Conservation (phyloP, 1,284 basidiomycete genomes). For the Ganoderma sp. region DNA sequence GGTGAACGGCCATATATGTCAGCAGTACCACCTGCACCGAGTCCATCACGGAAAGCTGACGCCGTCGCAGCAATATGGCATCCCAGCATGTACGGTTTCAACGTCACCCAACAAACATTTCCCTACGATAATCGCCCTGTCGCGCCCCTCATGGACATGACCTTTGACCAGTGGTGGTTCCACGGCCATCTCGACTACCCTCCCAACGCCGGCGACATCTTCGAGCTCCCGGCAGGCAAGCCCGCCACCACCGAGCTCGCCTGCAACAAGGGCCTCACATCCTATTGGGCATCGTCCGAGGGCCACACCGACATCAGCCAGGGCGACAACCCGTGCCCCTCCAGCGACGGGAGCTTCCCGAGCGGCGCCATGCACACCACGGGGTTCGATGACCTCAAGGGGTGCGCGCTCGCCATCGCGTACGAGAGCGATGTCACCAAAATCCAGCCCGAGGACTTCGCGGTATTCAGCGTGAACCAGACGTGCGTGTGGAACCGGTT, state of each 20-base stretch:
- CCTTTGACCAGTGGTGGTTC: conserved; percentile 74
- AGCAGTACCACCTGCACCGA: neutral
- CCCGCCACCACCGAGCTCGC: conserved; percentile 56
- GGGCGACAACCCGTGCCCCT: conserved; percentile 55
- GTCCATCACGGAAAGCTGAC: neutral
- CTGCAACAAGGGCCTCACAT: conserved; percentile 63
- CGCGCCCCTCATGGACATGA: conserved; percentile 54
- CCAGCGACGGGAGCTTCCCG: conserved; percentile 38
- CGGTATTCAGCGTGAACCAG: conserved; percentile 74
- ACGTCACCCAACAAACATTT: conserved; percentile 54
- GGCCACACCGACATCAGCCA: conserved; percentile 55
- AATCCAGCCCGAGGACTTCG: conserved; percentile 70
- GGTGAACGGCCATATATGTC: neutral
- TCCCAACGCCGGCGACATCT: conserved; percentile 58
- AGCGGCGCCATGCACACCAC: conserved; percentile 57
- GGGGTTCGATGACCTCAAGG: conserved; percentile 58
- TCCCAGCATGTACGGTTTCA: conserved; percentile 55
- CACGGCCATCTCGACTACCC: conserved; percentile 63
- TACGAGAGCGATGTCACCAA: conserved; percentile 63
- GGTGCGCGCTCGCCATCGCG: conserved; percentile 73
- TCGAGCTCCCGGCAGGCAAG: conserved; percentile 61
- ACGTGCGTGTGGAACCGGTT: conserved; percentile 72
- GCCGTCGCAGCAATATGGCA: conserved; percentile 38
- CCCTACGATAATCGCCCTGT: conserved; percentile 61
- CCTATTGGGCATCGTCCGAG: conserved; percentile 54